phyloP scores from a whole-genome alignment of 345 rosid species.

The Corchorus olitorius region DNA sequence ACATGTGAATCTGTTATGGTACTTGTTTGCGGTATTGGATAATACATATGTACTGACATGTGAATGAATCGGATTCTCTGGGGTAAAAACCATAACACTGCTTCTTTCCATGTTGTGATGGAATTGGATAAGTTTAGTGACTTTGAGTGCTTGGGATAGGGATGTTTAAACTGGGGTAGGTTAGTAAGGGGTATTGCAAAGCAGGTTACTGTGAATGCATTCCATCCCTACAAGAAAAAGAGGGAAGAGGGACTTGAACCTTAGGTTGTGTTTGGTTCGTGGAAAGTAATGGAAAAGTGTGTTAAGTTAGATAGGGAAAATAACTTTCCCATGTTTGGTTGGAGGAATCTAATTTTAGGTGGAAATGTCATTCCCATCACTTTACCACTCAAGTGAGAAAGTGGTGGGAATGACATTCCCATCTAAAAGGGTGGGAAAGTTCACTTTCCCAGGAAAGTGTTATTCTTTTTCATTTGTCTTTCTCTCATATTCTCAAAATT shows the following conservation, averaged over 20 bases:
- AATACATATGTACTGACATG: background rate
- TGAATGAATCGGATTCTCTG: background rate
- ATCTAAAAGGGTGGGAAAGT: no score
- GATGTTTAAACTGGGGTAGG: background rate
- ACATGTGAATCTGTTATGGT: background rate
- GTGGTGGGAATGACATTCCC: no score
- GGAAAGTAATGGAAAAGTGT: no score
- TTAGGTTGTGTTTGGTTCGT: no score
- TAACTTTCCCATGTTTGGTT: no score
- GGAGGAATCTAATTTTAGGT: no score
- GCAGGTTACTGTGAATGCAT: background rate
- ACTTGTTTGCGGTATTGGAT: constrained; percentile 1
- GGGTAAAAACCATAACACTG: background rate
- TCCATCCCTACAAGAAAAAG: background rate
- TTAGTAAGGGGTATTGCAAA: background rate
- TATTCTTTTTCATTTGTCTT: no score
- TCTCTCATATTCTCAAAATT: no score
- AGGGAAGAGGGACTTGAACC: background rate
- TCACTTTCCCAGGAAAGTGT: no score
- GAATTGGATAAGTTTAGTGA: background rate
- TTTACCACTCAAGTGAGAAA: no score
- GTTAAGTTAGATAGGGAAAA: no score
- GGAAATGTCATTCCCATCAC: no score
- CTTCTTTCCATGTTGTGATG: background rate
- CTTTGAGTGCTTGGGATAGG: background rate